A percentile compares a stretch with the other conserved stretches of the same genome.
phyloP scores from a whole-genome alignment of 345 rosid genomes.

The Eutrema yunnanense region DNA sequence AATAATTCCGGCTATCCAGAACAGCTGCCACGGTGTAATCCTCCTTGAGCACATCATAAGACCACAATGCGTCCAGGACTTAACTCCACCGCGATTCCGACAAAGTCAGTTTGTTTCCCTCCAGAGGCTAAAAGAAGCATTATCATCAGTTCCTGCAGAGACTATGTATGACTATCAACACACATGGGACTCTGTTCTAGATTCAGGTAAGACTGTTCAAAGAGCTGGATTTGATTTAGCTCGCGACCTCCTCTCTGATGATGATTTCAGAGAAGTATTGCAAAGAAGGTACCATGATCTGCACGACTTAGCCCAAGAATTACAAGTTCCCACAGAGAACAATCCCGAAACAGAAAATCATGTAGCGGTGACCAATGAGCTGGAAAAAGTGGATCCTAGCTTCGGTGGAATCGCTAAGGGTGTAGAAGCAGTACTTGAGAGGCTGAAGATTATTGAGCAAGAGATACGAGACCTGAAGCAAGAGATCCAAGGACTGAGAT shows the following conservation, averaged over 20 bases:
- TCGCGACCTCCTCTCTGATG: conserved; percentile 84
- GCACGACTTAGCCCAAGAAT: conserved; percentile 74
- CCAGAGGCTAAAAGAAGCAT: conserved; percentile 71
- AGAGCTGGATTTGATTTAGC: conserved; percentile 79
- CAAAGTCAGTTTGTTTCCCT: conserved; percentile 57
- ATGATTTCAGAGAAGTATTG: conserved; percentile 87
- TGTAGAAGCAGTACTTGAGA: conserved; percentile 74
- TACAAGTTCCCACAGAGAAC: conserved; percentile 54
- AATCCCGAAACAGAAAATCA: conserved; percentile 32
- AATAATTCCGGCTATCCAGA: conserved; percentile 73
- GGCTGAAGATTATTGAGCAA: conserved; percentile 87
- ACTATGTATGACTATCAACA: conserved; percentile 93
- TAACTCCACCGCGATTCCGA: conserved; percentile 75
- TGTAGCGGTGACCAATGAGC: conserved; percentile 50
- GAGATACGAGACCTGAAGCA: conserved; percentile 92
- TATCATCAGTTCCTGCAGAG: conserved; percentile 87
- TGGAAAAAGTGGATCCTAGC: conserved; percentile 62
- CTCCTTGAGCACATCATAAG: conserved; percentile 70
- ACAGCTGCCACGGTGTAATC: conserved; percentile 74
- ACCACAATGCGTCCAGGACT: conserved; percentile 71
- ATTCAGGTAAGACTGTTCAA: conserved; percentile 57
- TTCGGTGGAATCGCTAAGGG: conserved; percentile 92
- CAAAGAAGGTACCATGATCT: conserved; percentile 79
- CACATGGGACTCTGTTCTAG: conserved; percentile 69
- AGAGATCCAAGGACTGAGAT: conserved; percentile 92